phyloP scores from a whole-genome alignment of 352 stramenopile genomes.

The Phytophthora europaea region DNA sequence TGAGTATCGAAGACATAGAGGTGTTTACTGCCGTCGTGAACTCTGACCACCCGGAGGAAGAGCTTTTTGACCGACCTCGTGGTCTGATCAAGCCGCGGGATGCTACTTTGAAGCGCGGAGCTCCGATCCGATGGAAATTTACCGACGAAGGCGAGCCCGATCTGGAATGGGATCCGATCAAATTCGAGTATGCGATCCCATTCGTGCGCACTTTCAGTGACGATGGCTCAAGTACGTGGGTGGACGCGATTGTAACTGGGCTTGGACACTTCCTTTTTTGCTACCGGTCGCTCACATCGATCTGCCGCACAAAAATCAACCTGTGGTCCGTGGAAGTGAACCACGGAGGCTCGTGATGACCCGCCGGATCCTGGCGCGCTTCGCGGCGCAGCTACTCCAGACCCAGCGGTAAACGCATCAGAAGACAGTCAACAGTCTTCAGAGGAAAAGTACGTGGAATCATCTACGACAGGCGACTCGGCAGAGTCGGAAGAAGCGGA shows the following conservation, averaged over 20 bases:
- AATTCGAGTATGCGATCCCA: neutral
- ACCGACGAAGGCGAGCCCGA: neutral
- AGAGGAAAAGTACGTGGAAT: too few relatives aligned
- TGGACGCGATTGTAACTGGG: neutral
- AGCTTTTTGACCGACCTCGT: neutral
- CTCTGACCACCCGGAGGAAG: slow-evolving; percentile 4
- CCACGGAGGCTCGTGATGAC: too few relatives aligned
- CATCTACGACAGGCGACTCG: too few relatives aligned
- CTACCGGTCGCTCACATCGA: too few relatives aligned
- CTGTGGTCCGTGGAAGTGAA: too few relatives aligned
- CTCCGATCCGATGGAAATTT: slow-evolving; percentile 1
- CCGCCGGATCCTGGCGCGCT: too few relatives aligned
- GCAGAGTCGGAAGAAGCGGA: too few relatives aligned
- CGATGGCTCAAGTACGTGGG: slow-evolving; percentile 4
- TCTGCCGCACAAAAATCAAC: too few relatives aligned
- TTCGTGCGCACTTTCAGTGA: slow-evolving; percentile 10
- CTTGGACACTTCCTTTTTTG: slow-evolving; percentile 27
- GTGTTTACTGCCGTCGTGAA: neutral
- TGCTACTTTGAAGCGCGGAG: neutral
- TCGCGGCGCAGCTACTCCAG: too few relatives aligned
- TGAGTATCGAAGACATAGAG: slow-evolving; percentile 1
- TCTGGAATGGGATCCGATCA: neutral
- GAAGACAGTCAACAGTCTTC: too few relatives aligned
- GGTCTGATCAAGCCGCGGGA: neutral
- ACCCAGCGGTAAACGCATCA: too few relatives aligned